A percentile compares a stretch with the other conserved stretches of the same genome.
phyloP scores from a whole-genome alignment of 2,329 filamentous ascomycete species.

The Cladophialophora exuberans region DNA sequence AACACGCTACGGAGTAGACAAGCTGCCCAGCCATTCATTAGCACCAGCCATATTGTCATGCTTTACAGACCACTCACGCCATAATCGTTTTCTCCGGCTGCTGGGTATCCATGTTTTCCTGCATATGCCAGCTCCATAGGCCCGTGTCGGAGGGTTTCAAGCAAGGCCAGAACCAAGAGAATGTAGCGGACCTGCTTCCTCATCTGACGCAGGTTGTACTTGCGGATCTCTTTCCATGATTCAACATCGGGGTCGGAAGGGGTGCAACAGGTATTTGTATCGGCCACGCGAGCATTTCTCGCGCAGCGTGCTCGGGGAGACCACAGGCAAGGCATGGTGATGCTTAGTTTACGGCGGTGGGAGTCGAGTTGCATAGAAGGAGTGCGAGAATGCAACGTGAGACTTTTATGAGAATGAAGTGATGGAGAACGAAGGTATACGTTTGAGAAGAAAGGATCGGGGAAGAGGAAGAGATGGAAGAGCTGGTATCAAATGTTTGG shows the following conservation, averaged over 20 bases:
- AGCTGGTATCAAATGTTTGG: background rate
- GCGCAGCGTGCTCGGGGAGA: conserved; percentile 23
- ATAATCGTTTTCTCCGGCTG: conserved; percentile 29
- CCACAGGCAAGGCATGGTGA: conserved; percentile 32
- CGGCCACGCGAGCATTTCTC: conserved; percentile 4
- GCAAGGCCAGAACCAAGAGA: conserved; percentile 31
- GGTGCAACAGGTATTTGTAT: conserved; percentile 16
- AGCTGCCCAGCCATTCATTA: conserved; percentile 22
- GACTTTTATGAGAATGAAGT: background rate
- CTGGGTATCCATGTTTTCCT: conserved; percentile 28
- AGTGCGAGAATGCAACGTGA: background rate
- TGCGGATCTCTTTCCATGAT: conserved; percentile 29
- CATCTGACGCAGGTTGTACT: conserved; percentile 30
- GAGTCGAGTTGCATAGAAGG: conserved; percentile 32
- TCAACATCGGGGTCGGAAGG: conserved; percentile 27
- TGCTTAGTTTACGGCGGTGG: conserved; percentile 29
- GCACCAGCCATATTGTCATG: background rate
- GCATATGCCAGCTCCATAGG: conserved; percentile 31
- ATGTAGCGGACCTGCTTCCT: conserved; percentile 30
- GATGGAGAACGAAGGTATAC: background rate
- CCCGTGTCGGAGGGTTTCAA: conserved; percentile 30
- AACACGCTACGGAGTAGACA: conserved; percentile 31
- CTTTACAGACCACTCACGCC: conserved; percentile 25
- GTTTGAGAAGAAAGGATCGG: background rate
- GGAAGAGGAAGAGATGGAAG: background rate